Conservation (phyloP, 2,329 filamentous ascomycete species). For the Aspergillus sp. region DNA sequence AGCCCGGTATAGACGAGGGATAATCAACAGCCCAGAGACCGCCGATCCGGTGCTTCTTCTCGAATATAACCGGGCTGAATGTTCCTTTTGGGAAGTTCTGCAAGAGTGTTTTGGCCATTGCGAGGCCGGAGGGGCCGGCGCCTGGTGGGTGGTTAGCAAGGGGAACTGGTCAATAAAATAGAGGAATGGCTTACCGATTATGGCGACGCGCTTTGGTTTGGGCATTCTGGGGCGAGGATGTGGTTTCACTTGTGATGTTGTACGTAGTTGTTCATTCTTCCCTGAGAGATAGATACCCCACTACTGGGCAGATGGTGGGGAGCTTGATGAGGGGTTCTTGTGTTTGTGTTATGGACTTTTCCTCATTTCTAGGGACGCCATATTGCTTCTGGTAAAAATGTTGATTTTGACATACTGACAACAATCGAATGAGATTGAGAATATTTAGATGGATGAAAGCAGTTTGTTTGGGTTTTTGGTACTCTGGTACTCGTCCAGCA, state of each 20-base stretch:
- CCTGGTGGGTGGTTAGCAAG: slow-evolving; percentile 43
- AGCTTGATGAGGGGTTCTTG: no score
- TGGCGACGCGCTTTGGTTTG: slow-evolving; percentile 50
- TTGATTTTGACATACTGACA: no score
- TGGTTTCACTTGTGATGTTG: no score
- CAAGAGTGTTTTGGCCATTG: slow-evolving; percentile 71
- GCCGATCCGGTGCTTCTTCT: slow-evolving; percentile 64
- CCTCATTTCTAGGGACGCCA: no score
- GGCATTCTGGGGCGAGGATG: slow-evolving; percentile 6
- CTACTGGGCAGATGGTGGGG: no score
- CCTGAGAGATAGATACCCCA: no score
- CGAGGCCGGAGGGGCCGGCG: slow-evolving; percentile 67
- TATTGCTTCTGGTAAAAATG: no score
- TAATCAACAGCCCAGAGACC: slow-evolving; percentile 71
- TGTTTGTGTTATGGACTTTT: no score
- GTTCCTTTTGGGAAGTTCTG: slow-evolving; percentile 53
- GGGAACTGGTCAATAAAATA: neutral
- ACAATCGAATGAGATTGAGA: no score
- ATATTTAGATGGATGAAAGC: no score
- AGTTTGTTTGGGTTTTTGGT: no score
- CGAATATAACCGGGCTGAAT: slow-evolving; percentile 71
- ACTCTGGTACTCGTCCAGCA: no score
- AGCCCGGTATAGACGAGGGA: slow-evolving; percentile 31
- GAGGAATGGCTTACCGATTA: slow-evolving; percentile 45
- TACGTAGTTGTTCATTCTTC: neutral